Evolutionary conservation across 2,329 filamentous ascomycete species (phyloP).

Genomic region (Chaetomium globosum): DNA sequence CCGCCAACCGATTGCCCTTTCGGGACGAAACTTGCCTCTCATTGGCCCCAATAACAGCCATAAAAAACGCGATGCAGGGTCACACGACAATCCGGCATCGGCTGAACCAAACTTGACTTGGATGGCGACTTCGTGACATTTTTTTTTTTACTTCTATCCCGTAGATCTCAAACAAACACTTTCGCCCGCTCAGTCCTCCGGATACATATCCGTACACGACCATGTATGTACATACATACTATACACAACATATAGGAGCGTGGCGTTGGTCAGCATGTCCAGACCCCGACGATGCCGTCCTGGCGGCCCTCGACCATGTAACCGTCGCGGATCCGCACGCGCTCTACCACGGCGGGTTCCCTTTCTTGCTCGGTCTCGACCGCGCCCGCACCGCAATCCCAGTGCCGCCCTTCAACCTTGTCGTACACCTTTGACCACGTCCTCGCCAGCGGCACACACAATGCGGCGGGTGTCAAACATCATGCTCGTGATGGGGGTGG

Average conservation of each 20-base stretch:
- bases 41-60: slow-evolving; percentile 13
- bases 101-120: neutral
- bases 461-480: slow-evolving; percentile 94
- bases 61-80: neutral
- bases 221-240: slow-evolving; percentile 10
- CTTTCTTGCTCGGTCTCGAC: slow-evolving; percentile 67
- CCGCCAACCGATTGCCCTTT: slow-evolving; percentile 35
- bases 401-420: slow-evolving; percentile 92
- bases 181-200: neutral
- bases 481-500: slow-evolving; percentile 88
- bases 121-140: neutral
- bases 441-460: slow-evolving; percentile 84
- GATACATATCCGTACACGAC: slow-evolving; percentile 11
- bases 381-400: slow-evolving; percentile 90
- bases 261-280: slow-evolving; percentile 63
- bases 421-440: slow-evolving; percentile 98
- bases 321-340: slow-evolving; percentile 87
- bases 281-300: slow-evolving; percentile 87
- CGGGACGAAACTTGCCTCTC: slow-evolving; percentile 15
- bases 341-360: slow-evolving; percentile 72
- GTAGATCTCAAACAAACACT: neutral
- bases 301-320: slow-evolving; percentile 88
- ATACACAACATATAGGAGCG: neutral
- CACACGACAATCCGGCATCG: neutral
- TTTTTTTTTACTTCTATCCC: neutral